Evolutionary conservation across 371 early-diverging fungal genomes (phyloP), one percentile per base, ranked within the genome.

Genomic region (Saksenaea oblongispora): DNA sequence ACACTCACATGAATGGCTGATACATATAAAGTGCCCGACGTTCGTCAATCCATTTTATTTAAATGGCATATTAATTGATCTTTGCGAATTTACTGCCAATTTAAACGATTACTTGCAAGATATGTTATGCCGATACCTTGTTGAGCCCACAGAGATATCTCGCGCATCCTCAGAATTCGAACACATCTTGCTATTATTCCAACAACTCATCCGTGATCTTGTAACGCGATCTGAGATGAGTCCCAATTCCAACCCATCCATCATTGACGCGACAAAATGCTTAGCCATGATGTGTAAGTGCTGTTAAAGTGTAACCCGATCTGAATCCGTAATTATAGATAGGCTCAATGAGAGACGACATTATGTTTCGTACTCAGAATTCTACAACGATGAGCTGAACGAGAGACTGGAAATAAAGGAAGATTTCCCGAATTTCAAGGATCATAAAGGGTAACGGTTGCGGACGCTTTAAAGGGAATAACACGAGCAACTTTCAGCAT

Each of bases 381-480:
- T 93, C 61, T 94, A 94, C 70, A 93, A 91, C 63, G 86, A 83
- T 26, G 73, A 85, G 0, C 79, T 94, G 17, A 92, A 92, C 63
- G 92, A 89, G 34, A 73, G 79, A 9, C 66, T 93, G n/a, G 92
- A 92, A 39, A 87, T 92, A 55, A 92, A 91, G 62, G 92, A 92
- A 42, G 94, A 94, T 59, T 91, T 88, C 58, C 91, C 92, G 5
- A 85, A 84, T 39, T 93, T 84, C 64, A 90, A 91, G 63, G 76
- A 84, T 39, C 86, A 84, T 51, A 88, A 90, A 51, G 85, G 85
- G 85, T 79, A 82, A 28, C 47, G 47, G 22, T 10, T 47, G 39
- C 26, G 10, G 34, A 22, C 24, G 17, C 18, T n/a, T 26, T 24
- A 22, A 13, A 11, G 1, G 47, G 10, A 56, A 15, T 26, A 41